Conservation (phyloP, 2,329 filamentous ascomycete species). For the Trichoderma sp. region DNA sequence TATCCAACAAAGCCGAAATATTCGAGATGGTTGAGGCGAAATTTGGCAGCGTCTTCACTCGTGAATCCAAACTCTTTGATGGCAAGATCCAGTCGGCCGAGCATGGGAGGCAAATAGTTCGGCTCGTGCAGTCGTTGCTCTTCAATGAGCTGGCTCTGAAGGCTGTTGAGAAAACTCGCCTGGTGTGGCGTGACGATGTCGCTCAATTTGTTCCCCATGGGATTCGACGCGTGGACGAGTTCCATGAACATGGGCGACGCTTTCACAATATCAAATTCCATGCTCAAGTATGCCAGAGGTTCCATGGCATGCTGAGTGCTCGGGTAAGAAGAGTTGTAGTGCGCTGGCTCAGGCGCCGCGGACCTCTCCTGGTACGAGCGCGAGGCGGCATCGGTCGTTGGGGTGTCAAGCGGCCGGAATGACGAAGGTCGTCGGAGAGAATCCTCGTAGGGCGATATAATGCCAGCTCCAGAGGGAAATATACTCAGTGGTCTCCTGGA, state of each 20-base stretch:
- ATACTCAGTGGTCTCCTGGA: slow-evolving; percentile 55
- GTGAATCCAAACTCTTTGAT: slow-evolving; percentile 59
- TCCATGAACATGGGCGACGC: slow-evolving; percentile 59
- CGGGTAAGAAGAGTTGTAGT: slow-evolving; percentile 51
- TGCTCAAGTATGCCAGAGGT: slow-evolving; percentile 60
- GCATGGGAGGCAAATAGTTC: slow-evolving; percentile 66
- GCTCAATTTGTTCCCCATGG: slow-evolving; percentile 54
- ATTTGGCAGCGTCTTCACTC: slow-evolving; percentile 55
- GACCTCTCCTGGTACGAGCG: slow-evolving; percentile 56
- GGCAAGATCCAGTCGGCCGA: slow-evolving; percentile 56
- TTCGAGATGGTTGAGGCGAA: slow-evolving; percentile 57
- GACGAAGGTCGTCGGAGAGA: slow-evolving; percentile 50
- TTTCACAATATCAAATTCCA: slow-evolving; percentile 60
- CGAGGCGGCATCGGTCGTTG: slow-evolving; percentile 44
- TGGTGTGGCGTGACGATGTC: slow-evolving; percentile 58
- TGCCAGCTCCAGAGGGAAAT: slow-evolving; percentile 51
- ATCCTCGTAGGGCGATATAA: slow-evolving; percentile 51
- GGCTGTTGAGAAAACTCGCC: slow-evolving; percentile 52
- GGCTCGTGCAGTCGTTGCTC: slow-evolving; percentile 62
- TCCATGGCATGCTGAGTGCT: slow-evolving; percentile 50
- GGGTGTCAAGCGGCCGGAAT: slow-evolving; percentile 59
- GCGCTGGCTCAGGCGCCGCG: slow-evolving; percentile 51
- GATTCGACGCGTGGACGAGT: slow-evolving; percentile 52
- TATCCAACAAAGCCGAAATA: slow-evolving; percentile 56
- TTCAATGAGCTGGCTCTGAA: slow-evolving; percentile 57